Conservation (phyloP, 768 basidiomycete species). For the Xerocomus spinulosus region DNA sequence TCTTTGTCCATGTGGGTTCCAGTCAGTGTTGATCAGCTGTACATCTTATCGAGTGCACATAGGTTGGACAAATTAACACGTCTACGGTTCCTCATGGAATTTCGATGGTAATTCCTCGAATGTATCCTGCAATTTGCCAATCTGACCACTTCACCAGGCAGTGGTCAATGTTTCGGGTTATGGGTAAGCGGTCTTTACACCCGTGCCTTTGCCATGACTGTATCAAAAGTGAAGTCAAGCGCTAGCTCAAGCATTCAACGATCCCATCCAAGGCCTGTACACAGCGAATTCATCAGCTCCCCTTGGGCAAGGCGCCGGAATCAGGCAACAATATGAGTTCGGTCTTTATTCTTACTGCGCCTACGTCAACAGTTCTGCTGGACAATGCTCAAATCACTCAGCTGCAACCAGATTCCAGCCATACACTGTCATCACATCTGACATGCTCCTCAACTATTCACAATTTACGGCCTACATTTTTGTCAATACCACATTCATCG, state of each 20-base stretch:
- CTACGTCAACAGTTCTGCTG: slow-evolving; percentile 55
- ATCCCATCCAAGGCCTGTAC: slow-evolving; percentile 62
- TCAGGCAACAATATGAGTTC: slow-evolving; percentile 69
- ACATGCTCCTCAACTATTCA: slow-evolving; percentile 65
- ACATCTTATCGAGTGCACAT: slow-evolving; percentile 19
- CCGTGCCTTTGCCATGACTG: background rate
- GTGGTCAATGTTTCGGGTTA: slow-evolving; percentile 67
- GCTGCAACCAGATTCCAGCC: slow-evolving; percentile 59
- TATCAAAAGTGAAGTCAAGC: slow-evolving; percentile 39
- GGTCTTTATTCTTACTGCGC: slow-evolving; percentile 82
- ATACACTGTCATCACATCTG: slow-evolving; percentile 56
- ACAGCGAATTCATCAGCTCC: slow-evolving; percentile 61
- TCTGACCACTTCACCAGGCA: slow-evolving; percentile 41
- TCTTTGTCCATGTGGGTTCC: slow-evolving; percentile 72
- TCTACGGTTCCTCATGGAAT: slow-evolving; percentile 66
- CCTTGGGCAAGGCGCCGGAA: slow-evolving; percentile 50
- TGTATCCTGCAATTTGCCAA: background rate
- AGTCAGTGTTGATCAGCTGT: slow-evolving; percentile 10
- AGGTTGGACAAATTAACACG: slow-evolving; percentile 84
- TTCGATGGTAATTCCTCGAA: slow-evolving; percentile 53
- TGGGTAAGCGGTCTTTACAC: slow-evolving; percentile 43
- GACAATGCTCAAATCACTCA: slow-evolving; percentile 61
- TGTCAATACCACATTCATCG: slow-evolving; percentile 47
- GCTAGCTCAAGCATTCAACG: slow-evolving; percentile 45
- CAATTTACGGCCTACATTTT: slow-evolving; percentile 51